Conservation (phyloP, 2,329 filamentous ascomycete species). For the Pseudovirgaria hyperparasitica region DNA sequence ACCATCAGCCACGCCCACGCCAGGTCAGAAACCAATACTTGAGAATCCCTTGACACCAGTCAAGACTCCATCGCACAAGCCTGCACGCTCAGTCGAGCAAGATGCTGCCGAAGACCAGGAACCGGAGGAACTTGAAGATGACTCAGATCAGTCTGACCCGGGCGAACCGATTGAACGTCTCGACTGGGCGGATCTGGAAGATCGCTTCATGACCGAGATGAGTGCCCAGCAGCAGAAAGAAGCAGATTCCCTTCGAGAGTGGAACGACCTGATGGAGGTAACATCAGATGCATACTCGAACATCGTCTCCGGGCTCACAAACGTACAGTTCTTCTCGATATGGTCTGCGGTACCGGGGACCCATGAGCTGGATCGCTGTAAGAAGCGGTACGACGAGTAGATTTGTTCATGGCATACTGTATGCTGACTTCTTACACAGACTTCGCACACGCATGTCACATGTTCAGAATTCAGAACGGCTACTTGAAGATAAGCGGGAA, state of each 20-base stretch:
- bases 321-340: constrained; percentile 63
- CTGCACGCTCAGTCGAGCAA: constrained; percentile 4
- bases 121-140: constrained; percentile 9
- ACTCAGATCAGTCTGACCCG: constrained; percentile 11
- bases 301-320: background rate
- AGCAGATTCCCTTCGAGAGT: constrained; percentile 52
- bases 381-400: constrained; percentile 49
- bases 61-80: constrained; percentile 17
- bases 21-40: too few species aligned
- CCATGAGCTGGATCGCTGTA: constrained; percentile 64
- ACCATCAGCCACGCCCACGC: too few species aligned
- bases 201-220: constrained; percentile 55
- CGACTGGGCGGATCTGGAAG: constrained; percentile 68
- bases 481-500: constrained; percentile 59
- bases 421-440: constrained; percentile 27
- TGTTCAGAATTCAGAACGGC: constrained; percentile 61
- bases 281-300: background rate
- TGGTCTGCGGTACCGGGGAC: constrained; percentile 64
- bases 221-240: constrained; percentile 51
- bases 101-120: constrained; percentile 4
- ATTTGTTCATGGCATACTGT: background rate
- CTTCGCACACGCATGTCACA: constrained; percentile 67
- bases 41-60: too few species aligned
- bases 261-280: constrained; percentile 36
- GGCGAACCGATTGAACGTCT: constrained; percentile 38